Evolutionary conservation across 1,284 basidiomycete species (phyloP), one percentile per base, ranked within the genome.

Genomic region (Pseudozyma sp.): DNA sequence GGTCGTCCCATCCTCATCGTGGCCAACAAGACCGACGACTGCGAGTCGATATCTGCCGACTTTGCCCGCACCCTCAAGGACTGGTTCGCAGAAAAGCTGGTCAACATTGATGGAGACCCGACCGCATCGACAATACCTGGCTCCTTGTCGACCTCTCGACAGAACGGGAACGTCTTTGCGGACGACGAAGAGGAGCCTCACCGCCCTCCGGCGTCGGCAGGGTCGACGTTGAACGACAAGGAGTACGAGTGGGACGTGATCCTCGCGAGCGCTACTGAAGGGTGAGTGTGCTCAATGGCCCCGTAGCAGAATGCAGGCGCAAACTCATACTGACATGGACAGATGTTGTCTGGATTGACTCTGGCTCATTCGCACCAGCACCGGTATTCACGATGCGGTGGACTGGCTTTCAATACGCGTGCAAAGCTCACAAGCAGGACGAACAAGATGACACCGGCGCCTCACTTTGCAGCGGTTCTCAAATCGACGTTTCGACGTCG

Each of bases 181-280:
- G 69, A 68, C 34, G 54, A 72, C 10, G 64, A 60, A 10, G 44
- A 42, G 17, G 42, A 48, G 7, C 42, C 43, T 4, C 52, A 71
- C 11, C 47, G 52, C 6, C 33, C 55, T 31, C 51, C 56, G 51
- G 49, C 54, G 24, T 35, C 46, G 16, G 45, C 68, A 8, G 54
- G 55, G 7, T 54, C 52, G 19, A 55, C 40, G 3, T n/a, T 61
- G 43, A 56, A 45, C 24, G 51, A 54, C 34, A 60, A 31, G 19
- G 61, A 57, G 30, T 69, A 74, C 55, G 71, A 74, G 19, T 74
- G 71, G 71, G 71, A 68, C 17, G 71, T 69, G 30, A 30, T 69
- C 1, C 55, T 64, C 5, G 51, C 62, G 0, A 69, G 66, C 40
- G 71, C 71, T 7, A 55, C 66, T 10, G 71, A 74, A 34, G 70